phyloP scores from a whole-genome alignment of 2,329 filamentous ascomycete genomes.

The Mariannaea sp. region DNA sequence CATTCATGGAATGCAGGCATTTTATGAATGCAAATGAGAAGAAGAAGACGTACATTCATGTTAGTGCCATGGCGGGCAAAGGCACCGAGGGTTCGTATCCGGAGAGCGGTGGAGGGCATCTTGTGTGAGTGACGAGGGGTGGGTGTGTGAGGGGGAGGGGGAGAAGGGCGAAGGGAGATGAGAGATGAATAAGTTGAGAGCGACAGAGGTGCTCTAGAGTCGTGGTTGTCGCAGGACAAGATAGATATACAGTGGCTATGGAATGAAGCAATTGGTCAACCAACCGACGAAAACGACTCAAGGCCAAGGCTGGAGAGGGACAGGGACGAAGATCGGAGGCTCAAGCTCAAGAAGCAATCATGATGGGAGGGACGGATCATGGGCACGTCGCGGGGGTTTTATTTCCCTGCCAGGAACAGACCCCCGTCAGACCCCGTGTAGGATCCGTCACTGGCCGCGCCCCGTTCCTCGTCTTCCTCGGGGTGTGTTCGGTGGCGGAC shows the following conservation, averaged over 20 bases:
- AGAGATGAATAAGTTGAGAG: background rate
- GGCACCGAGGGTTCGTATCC: conserved; percentile 56
- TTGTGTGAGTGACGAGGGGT: conserved; percentile 32
- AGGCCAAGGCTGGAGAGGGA: background rate
- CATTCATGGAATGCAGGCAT: too few relatives aligned
- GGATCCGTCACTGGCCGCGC: conserved; percentile 22
- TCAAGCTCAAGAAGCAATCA: conserved; percentile 14
- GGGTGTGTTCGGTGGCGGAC: conserved; percentile 14
- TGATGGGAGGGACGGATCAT: conserved; percentile 12
- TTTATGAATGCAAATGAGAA: background rate
- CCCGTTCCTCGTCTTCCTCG: conserved; percentile 3
- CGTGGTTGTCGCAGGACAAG: conserved; percentile 16
- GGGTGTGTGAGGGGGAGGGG: too few relatives aligned
- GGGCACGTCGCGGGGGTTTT: conserved; percentile 10
- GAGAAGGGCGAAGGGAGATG: background rate
- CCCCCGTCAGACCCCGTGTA: too few relatives aligned
- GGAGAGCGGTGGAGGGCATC: conserved; percentile 58
- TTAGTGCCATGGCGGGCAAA: conserved; percentile 60
- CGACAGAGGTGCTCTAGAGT: background rate
- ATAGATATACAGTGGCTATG: conserved; percentile 15
- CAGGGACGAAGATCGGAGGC: background rate
- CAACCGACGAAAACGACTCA: background rate
- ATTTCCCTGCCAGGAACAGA: too few relatives aligned
- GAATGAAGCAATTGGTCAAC: conserved; percentile 19
- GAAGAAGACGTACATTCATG: conserved; percentile 49